Evolutionary conservation across 2,329 filamentous ascomycete genomes (phyloP), one percentile per base, ranked within the genome.

Genomic region (Pestalotiopsis sp.): DNA sequence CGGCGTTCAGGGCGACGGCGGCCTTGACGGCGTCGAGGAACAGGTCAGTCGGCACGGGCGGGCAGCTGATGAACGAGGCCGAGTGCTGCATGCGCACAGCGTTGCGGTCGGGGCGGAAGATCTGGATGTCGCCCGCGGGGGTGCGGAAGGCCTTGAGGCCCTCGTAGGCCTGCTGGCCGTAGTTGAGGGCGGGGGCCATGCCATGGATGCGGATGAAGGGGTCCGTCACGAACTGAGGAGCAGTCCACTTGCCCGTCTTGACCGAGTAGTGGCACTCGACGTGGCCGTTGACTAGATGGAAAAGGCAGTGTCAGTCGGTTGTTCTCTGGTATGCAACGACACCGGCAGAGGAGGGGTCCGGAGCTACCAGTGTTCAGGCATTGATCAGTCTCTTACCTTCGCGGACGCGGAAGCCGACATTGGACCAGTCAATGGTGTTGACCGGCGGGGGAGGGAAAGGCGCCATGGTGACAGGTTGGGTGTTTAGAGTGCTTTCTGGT

Each of bases 141-240:
- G 87, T 85, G 71, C 95, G 94, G 87, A 98, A 98, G 67, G 95
- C 95, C 82, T 98, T 98, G 79, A 98, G 90, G n/a, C 96, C 96
- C 81, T 99, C 96, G 85, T 97, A 99, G 76, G 94, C 95, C 84
- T 98, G 96, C 79, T 97, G 94, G 69, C 95, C 94, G 81, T 99
- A 99, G 87, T 99, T 99, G 73, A 98, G 89, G 58, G 90, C 95
- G 0, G 96, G 95, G 0, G 95, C 91, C 93, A 99, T 96, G 81
- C 95, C 96, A 82, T 98, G 95, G 78, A 98, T 90, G 73, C 91
- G 91, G 75, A 98, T 89, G 84, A 88, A 95, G 6, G 95, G 95
- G 75, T 95, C 93, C 70, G 89, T 82, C 70, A 98, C 90, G 82
- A 97, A 97, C 72, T 87, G 84, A 31, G 94, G 94, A 14, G 90